Percentiles rank a stretch among this genome's conserved stretches.
These are phyloP conservation scores for Cryptosporidium andersoni DNA, from an alignment of 169 alveolate species.

Conservation along the genomic window DNA sequence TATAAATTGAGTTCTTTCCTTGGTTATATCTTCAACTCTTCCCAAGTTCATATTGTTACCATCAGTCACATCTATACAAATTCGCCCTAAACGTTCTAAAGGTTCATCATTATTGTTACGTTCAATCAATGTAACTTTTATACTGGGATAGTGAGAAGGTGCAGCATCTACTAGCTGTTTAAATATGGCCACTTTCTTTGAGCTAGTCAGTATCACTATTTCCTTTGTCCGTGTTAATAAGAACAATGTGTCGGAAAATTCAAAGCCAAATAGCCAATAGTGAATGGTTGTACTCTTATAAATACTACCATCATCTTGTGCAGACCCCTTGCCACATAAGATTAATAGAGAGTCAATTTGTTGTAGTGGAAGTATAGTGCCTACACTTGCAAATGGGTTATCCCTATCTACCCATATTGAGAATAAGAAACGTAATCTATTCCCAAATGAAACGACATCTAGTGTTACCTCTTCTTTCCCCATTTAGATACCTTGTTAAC, in stretches of 20 bases:
- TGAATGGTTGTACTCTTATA: constrained; percentile 65
- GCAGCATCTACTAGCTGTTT: constrained; percentile 23
- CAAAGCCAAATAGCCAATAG: constrained; percentile 88
- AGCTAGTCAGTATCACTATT: constrained; percentile 83
- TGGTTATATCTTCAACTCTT: constrained; percentile 33
- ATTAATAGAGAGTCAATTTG: constrained; percentile 33
- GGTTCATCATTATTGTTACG: constrained; percentile 47
- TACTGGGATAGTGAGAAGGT: background rate
- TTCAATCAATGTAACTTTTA: constrained; percentile 32
- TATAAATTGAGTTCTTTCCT: constrained; percentile 55
- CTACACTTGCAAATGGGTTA: constrained; percentile 8
- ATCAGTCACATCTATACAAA: constrained; percentile 2
- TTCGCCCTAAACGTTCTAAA: constrained; percentile 4
- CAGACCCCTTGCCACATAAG: constrained; percentile 67
- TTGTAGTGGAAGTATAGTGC: constrained; percentile 5
- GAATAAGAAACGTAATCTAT: constrained; percentile 38
- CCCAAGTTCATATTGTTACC: background rate
- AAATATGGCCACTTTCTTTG: constrained; percentile 79
- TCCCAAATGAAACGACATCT: constrained; percentile 50
- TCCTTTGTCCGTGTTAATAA: constrained; percentile 80
- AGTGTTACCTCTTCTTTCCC: constrained; percentile 50
- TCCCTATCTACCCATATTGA: constrained; percentile 60
- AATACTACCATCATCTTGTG: constrained; percentile 62
- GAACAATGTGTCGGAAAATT: constrained; percentile 88
- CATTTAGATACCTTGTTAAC: background rate